Percentiles rank a stretch among this genome's conserved stretches.
Conservation (phyloP, 2,329 filamentous ascomycete species). For the Chalaropsis ovoidea region DNA sequence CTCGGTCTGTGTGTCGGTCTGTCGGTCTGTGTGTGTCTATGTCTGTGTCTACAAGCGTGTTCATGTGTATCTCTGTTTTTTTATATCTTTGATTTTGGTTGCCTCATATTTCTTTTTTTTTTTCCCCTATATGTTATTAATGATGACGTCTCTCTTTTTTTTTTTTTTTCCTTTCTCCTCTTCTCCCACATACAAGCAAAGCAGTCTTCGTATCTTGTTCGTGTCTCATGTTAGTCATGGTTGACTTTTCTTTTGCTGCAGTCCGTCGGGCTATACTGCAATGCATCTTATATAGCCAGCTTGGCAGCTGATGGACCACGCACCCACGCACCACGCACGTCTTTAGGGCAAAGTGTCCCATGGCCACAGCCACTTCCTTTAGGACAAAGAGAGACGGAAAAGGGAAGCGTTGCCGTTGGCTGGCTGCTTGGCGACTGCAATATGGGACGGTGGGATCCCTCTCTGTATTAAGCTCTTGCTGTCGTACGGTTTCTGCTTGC, state of each 20-base stretch:
- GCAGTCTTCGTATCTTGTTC: neutral
- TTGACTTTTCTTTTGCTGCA: too few species aligned
- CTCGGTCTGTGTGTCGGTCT: neutral
- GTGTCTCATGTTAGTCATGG: neutral
- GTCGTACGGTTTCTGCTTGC: too few species aligned
- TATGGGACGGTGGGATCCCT: too few species aligned
- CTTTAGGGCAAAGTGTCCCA: neutral
- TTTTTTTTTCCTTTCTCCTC: conserved; percentile 11
- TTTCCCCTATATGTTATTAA: conserved; percentile 13
- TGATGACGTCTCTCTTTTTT: conserved; percentile 10
- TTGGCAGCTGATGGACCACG: neutral
- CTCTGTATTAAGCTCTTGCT: too few species aligned
- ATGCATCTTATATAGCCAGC: neutral
- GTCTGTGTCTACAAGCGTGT: conserved; percentile 20
- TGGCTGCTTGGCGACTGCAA: too few species aligned
- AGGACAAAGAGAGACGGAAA: too few species aligned
- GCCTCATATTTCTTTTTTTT: conserved; percentile 10
- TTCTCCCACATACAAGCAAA: neutral
- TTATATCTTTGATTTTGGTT: conserved; percentile 18
- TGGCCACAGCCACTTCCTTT: conserved; percentile 2
- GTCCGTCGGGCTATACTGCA: neutral
- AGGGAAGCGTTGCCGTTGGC: too few species aligned
- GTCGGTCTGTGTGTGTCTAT: conserved; percentile 9
- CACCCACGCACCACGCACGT: neutral
- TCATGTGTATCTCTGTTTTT: conserved; percentile 16